Percentiles rank a stretch among this genome's conserved stretches.
These are phyloP conservation scores for Glebionis coronaria DNA, from an alignment of 129 eudicot genomes.

Conservation along the genomic window DNA sequence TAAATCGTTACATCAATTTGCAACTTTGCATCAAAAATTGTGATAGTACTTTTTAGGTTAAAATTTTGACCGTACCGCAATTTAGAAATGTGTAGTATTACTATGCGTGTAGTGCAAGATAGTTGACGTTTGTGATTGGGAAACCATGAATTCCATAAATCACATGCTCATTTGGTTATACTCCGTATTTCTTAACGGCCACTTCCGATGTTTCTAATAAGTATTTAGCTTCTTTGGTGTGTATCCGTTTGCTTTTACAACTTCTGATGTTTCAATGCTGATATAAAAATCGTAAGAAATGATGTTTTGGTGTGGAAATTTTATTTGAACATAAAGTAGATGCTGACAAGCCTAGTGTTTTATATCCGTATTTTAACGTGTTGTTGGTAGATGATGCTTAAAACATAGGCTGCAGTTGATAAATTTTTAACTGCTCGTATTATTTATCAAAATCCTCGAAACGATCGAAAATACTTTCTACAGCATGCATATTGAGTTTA, in stretches of 20 bases:
- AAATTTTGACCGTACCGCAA: not conserved
- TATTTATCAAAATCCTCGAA: not conserved
- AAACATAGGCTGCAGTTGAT: no score
- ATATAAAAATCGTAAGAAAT: no score
- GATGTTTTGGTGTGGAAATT: no score
- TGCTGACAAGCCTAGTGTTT: no score
- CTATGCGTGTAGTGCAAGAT: not conserved
- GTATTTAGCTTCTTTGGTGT: not conserved
- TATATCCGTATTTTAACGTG: no score
- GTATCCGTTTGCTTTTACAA: not conserved
- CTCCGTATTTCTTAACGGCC: not conserved
- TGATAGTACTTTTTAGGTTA: not conserved
- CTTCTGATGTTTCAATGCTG: not conserved
- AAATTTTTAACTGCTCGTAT: not conserved
- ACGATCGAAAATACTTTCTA: not conserved
- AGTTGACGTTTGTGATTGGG: slow-evolving; percentile 24
- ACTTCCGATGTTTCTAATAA: not conserved
- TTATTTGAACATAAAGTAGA: no score
- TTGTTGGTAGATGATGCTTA: no score
- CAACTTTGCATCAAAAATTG: no score
- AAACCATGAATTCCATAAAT: slow-evolving; percentile 1
- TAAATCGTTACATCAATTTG: no score
- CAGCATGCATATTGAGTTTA: slow-evolving; percentile 8
- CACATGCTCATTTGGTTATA: not conserved
- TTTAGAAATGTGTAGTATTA: no score